Conservation (phyloP, 495 filamentous ascomycete species). For the Hyaloscypha variabilis region DNA sequence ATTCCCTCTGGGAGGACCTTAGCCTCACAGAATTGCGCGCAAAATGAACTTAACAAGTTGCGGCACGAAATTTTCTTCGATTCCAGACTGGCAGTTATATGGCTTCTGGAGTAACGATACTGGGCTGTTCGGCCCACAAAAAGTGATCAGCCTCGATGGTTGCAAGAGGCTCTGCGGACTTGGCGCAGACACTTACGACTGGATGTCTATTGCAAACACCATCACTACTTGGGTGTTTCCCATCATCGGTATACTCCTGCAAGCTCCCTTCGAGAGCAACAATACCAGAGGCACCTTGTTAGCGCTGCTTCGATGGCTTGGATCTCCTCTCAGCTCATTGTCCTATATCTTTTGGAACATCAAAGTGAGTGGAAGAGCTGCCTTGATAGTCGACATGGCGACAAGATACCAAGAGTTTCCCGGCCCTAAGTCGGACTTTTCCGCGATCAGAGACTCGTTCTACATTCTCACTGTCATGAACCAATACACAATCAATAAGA, state of each 20-base stretch:
- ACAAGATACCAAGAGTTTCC: background rate
- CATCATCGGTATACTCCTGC: background rate
- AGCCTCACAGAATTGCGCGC: no score
- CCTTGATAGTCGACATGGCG: slow-evolving; percentile 7
- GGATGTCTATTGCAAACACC: background rate
- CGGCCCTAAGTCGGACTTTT: background rate
- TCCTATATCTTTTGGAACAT: slow-evolving; percentile 10
- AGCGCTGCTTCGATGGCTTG: background rate
- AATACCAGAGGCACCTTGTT: background rate
- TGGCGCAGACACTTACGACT: background rate
- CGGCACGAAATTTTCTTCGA: no score
- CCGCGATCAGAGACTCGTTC: background rate
- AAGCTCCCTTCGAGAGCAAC: slow-evolving; percentile 2
- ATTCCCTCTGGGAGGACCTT: no score
- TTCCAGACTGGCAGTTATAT: no score
- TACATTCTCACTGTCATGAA: slow-evolving; percentile 2
- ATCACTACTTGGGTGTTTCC: slow-evolving; percentile 4
- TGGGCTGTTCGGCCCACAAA: no score
- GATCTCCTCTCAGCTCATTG: background rate
- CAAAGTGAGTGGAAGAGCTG: background rate
- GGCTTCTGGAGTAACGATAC: no score
- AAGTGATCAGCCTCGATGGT: background rate
- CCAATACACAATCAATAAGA: background rate
- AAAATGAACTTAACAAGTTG: no score
- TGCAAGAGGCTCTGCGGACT: background rate